These are phyloP conservation scores for Arachnomyces sp. DNA, from an alignment of 2,329 filamentous ascomycete species.

Conservation along the genomic window DNA sequence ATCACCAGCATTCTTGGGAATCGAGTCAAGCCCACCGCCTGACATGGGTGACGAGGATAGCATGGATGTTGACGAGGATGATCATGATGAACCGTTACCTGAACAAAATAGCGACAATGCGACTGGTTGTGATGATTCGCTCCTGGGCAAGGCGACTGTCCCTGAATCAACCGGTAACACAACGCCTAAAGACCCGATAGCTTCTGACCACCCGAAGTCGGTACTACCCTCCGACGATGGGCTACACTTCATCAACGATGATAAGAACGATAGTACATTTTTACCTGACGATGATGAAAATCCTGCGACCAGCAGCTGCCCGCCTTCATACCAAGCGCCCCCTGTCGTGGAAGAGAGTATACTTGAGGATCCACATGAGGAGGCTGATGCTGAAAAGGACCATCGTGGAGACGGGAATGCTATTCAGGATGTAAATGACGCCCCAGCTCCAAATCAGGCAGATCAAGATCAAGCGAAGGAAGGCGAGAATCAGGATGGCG, in stretches of 20 bases:
- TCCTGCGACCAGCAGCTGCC: no score
- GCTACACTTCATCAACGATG: conserved; percentile 7
- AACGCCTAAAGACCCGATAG: not conserved
- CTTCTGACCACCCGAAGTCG: not conserved
- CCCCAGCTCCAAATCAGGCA: not conserved
- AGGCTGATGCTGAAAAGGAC: not conserved
- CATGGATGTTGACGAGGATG: conserved; percentile 2
- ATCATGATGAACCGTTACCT: no score
- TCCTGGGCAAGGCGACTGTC: no score
- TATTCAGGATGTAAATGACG: not conserved
- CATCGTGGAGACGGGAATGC: not conserved
- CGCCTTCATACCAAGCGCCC: no score
- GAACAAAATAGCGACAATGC: no score
- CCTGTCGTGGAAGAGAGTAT: no score
- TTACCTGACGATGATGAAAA: no score
- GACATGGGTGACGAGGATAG: not conserved
- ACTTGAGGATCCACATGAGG: no score
- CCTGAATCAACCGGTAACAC: no score
- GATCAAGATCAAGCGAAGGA: no score
- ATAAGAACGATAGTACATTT: conserved; percentile 3
- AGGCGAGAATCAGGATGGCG: no score
- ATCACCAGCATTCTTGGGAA: conserved; percentile 10
- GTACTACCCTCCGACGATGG: conserved; percentile 6
- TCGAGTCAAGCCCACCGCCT: conserved; percentile 12
- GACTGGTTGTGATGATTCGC: no score